phyloP scores from a whole-genome alignment of 371 early-diverging fungal genomes.

The Haplosporangium sp. region DNA sequence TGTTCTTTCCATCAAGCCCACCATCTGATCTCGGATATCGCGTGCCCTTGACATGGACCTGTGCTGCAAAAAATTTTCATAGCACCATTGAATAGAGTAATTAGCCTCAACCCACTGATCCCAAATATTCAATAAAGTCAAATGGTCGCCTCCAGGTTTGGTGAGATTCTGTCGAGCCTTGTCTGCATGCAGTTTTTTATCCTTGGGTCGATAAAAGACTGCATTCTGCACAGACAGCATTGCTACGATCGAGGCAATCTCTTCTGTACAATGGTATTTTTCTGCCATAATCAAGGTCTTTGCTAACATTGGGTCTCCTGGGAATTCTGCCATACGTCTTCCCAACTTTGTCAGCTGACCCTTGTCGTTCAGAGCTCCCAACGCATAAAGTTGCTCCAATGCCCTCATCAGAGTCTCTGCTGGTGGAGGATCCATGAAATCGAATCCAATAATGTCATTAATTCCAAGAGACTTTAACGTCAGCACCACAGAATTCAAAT shows the following conservation, averaged over 20 bases:
- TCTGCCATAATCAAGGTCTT: conserved; percentile 93
- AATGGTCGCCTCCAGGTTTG: conserved; percentile 91
- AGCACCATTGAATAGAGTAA: conserved; percentile 95
- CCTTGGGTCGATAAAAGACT: conserved; percentile 94
- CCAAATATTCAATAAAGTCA: conserved; percentile 94
- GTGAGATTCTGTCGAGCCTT: conserved; percentile 90
- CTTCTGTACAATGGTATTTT: conserved; percentile 94
- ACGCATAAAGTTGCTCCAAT: conserved; percentile 93
- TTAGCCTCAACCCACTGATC: conserved; percentile 96
- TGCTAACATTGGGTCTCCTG: conserved; percentile 96
- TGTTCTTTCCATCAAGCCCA: conserved; percentile 92
- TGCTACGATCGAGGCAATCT: conserved; percentile 86
- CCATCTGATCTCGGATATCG: conserved; percentile 95
- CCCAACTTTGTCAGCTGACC: conserved; percentile 97
- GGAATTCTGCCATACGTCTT: conserved; percentile 98
- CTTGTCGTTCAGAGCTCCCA: conserved; percentile 95
- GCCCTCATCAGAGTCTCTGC: conserved; percentile 93
- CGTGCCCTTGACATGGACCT: conserved; percentile 92
- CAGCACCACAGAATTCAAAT: conserved; percentile 92
- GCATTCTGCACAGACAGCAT: conserved; percentile 96
- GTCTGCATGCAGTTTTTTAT: conserved; percentile 94
- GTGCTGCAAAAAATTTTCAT: conserved; percentile 95
- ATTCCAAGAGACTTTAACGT: conserved; percentile 95
- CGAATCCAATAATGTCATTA: conserved; percentile 95
- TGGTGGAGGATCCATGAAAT: conserved; percentile 98